Evolutionary conservation across 768 basidiomycete genomes (phyloP), one percentile per base, ranked within the genome.

Genomic region (Wakefieldia striispora): DNA sequence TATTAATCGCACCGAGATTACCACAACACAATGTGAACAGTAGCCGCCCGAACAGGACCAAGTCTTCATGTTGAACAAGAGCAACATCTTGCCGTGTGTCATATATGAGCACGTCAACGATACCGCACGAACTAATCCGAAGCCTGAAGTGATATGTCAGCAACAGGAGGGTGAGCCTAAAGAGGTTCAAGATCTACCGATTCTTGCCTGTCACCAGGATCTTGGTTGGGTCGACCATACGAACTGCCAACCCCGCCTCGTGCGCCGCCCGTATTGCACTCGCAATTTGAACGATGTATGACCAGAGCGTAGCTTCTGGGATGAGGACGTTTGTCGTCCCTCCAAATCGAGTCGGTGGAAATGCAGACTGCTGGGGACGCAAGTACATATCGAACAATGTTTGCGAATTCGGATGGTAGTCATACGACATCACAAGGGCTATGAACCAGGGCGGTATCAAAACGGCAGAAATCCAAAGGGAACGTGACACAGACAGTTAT

Each of bases 401-500:
- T 53, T 83, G 78, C 1, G 93, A 80, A 56, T 85, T 82, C 0
- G 97, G 83, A 61, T 94, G 83, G 65, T 91, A 97, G 34, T 91
- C 84, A 63, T 94, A 97, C 0, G 87, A 90, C 16, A 98, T 86
- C 29, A 98, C 83, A 24, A 99, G 79, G 9, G 97, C 95, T 95
- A 51, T 17, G 38, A 31, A 38, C 29, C 26, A 40, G 29, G 43
- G 45, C 49, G 36, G 44, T 8, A 53, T 55, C 38, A 59, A 50
- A 46, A 46, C n/a, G 29, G 24, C 9, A 42, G 50, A 35, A 31
- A 47, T 20, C 40, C 53, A 21, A 23, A 36, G 8, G 39, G 44
- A 49, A 42, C 13, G 23, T 55, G 38, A 40, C 24, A 51, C 86
- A 43, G 61, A 95, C 95, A 98, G 58, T 85, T 86, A 65, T 98